A percentile compares a stretch with the other conserved stretches of the same genome.
Conservation (phyloP, 2,329 filamentous ascomycete genomes). For the Beauveria asiatica region DNA sequence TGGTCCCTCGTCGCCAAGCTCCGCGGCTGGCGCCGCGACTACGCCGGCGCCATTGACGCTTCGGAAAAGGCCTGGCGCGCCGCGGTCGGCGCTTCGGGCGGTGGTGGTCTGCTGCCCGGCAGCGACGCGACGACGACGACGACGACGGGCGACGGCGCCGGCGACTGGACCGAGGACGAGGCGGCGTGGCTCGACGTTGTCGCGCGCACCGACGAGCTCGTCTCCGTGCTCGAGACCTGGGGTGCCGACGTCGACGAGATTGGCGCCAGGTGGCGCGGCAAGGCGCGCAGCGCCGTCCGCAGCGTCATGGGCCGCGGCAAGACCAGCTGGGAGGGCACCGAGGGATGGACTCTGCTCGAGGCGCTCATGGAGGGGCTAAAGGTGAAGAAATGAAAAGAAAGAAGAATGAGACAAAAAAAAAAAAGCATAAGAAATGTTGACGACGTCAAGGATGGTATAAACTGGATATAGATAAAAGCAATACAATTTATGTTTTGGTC, state of each 20-base stretch:
- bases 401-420: too few species aligned
- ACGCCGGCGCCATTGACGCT: slow-evolving; percentile 65
- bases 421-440: background rate
- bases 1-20: slow-evolving; percentile 69
- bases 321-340: slow-evolving; percentile 72
- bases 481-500: background rate
- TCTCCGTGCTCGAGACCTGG: slow-evolving; percentile 75
- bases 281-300: slow-evolving; percentile 74
- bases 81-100: slow-evolving; percentile 44
- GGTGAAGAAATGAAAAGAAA: slow-evolving; percentile 14
- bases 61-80: slow-evolving; percentile 87
- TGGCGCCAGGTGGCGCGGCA: slow-evolving; percentile 77
- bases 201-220: slow-evolving; percentile 69
- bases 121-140: slow-evolving; percentile 2
- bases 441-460: background rate
- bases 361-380: slow-evolving; percentile 48
- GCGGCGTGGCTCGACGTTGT: slow-evolving; percentile 66
- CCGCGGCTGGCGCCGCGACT: slow-evolving; percentile 64
- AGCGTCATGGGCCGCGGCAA: slow-evolving; percentile 76
- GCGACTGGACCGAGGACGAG: slow-evolving; percentile 40
- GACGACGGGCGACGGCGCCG: background rate
- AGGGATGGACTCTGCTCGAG: slow-evolving; percentile 56
- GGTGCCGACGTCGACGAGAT: slow-evolving; percentile 58
- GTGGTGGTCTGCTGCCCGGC: slow-evolving; percentile 31
- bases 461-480: slow-evolving; percentile 3